Evolutionary conservation across 257 asterid genomes (phyloP).

Genomic region (Lycium ferocissimum): DNA sequence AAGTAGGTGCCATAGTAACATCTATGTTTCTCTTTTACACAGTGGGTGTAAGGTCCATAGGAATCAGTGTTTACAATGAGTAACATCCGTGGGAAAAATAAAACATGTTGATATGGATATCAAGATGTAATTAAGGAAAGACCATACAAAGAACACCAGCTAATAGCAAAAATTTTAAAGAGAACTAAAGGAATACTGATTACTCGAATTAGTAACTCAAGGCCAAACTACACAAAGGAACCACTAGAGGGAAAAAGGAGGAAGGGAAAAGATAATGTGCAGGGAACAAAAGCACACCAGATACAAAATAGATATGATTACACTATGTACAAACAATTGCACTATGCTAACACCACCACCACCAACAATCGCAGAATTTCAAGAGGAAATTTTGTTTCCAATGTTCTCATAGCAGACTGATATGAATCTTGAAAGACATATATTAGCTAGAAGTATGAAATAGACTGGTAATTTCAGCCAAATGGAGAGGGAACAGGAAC

Average conservation of each 20-base stretch:
- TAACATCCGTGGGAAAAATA: background rate
- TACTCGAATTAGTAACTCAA: constrained; percentile 21
- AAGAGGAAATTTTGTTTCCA: background rate
- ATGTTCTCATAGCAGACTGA: background rate
- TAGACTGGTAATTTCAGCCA: constrained; percentile 51
- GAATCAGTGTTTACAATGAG: background rate
- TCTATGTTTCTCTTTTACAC: background rate
- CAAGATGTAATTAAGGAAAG: background rate
- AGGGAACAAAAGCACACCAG: constrained; percentile 7
- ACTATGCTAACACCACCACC: constrained; percentile 18
- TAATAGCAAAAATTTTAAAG: background rate
- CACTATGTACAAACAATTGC: constrained; percentile 29
- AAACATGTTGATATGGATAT: background rate
- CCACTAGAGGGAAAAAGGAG: background rate
- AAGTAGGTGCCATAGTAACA: background rate
- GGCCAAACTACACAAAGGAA: background rate
- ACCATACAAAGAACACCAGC: background rate
- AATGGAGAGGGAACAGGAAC: constrained; percentile 95
- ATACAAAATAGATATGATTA: constrained; percentile 16
- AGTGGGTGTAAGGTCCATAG: background rate
- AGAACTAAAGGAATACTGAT: background rate
- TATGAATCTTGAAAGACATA: background rate
- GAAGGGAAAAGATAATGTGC: background rate
- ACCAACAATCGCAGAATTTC: background rate
- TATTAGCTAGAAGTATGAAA: background rate